Percentiles rank a stretch among this genome's conserved stretches.
Conservation (phyloP, 2,329 filamentous ascomycete species). For the Graphilbum ipis-grandicollis region DNA sequence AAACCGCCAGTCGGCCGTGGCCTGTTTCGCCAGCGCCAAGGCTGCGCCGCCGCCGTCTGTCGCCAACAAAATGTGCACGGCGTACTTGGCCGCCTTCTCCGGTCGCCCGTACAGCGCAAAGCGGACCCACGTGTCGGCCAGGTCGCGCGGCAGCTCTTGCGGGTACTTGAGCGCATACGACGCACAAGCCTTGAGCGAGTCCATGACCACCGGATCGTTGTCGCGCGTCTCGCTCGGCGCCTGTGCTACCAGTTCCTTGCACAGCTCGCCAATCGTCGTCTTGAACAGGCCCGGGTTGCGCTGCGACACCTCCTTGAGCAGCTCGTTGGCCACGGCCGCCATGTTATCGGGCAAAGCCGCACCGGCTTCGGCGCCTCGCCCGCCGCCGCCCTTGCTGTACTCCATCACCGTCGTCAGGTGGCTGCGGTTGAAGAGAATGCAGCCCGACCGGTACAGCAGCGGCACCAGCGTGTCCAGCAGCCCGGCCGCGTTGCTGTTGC, state of each 20-base stretch:
- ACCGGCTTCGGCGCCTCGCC: neutral
- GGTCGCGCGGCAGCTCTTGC: conserved; percentile 63
- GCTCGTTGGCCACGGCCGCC: conserved; percentile 64
- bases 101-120: conserved; percentile 74
- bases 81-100: conserved; percentile 77
- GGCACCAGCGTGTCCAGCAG: conserved; percentile 68
- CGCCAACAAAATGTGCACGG: conserved; percentile 74
- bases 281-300: conserved; percentile 82
- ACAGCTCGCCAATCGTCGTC: conserved; percentile 79
- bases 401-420: conserved; percentile 84
- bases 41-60: conserved; percentile 54
- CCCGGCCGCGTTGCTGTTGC: conserved; percentile 34
- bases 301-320: conserved; percentile 82
- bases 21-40: conserved; percentile 63
- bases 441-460: conserved; percentile 66
- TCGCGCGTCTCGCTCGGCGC: conserved; percentile 51
- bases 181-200: conserved; percentile 85
- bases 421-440: conserved; percentile 84
- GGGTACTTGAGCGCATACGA: conserved; percentile 80
- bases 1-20: conserved; percentile 57
- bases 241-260: conserved; percentile 67
- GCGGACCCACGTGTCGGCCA: conserved; percentile 61
- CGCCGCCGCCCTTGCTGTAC: conserved; percentile 55
- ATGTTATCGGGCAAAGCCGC: conserved; percentile 65
- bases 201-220: conserved; percentile 61